phyloP scores from a whole-genome alignment of 148 eudicot genomes.

The Vaccinium vitisidaea region DNA sequence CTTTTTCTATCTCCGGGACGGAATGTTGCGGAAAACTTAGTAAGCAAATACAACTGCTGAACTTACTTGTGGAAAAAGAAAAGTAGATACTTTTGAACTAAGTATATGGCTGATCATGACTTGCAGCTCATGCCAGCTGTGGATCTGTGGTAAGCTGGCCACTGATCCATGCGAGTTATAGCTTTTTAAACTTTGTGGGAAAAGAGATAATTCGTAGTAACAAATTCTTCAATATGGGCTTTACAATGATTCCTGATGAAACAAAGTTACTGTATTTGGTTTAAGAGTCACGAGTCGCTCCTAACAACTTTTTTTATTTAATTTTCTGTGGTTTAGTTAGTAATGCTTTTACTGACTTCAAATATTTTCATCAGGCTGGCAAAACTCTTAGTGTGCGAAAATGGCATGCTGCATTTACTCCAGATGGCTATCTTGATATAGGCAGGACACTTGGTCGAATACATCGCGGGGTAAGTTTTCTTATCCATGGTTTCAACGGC shows the following conservation, averaged over 20 bases:
- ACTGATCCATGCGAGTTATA: neutral
- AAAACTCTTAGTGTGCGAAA: slow-evolving; percentile 82
- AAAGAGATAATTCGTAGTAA: neutral
- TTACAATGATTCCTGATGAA: neutral
- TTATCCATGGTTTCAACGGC: neutral
- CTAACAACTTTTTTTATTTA: neutral
- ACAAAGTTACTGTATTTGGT: neutral
- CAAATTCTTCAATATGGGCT: slow-evolving; percentile 7
- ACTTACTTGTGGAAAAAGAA: neutral
- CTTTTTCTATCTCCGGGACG: neutral
- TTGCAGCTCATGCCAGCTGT: slow-evolving; percentile 1
- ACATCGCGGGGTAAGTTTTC: slow-evolving; percentile 80
- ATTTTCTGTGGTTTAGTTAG: neutral
- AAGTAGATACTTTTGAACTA: neutral
- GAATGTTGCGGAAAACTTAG: neutral
- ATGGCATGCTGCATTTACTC: slow-evolving; percentile 84
- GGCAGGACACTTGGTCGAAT: slow-evolving; percentile 83
- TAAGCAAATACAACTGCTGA: neutral
- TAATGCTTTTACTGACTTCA: neutral
- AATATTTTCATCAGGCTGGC: slow-evolving; percentile 55
- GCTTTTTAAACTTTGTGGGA: neutral
- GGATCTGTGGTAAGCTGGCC: slow-evolving; percentile 12
- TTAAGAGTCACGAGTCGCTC: neutral
- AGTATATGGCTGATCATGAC: neutral
- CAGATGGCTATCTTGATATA: slow-evolving; percentile 88